Percentiles rank a stretch among this genome's conserved stretches.
These are phyloP conservation scores for Aureobasidium namibiae DNA, from an alignment of 2,329 filamentous ascomycete genomes.

Conservation along the genomic window DNA sequence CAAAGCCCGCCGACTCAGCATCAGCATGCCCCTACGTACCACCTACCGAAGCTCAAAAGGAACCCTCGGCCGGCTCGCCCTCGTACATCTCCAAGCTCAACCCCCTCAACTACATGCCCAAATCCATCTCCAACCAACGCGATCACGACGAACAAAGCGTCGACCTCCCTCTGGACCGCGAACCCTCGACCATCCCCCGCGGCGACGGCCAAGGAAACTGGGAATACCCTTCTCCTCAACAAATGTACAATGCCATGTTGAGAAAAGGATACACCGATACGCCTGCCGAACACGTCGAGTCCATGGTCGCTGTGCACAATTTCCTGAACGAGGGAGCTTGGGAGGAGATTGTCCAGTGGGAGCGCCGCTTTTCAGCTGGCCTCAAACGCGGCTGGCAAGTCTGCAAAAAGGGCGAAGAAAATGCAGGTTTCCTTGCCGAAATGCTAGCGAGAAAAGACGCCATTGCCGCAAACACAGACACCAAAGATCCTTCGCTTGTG, in stretches of 20 bases:
- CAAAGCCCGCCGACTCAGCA: conserved; percentile 19
- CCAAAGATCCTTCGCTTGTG: conserved; percentile 60
- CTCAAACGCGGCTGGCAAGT: conserved; percentile 43
- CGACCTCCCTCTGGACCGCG: conserved; percentile 68
- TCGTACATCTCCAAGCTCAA: conserved; percentile 60
- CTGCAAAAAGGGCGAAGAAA: conserved; percentile 27
- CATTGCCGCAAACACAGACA: conserved; percentile 21
- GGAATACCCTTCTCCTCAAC: conserved; percentile 97
- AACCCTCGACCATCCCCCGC: conserved; percentile 84
- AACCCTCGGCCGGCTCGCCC: conserved; percentile 27
- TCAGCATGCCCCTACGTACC: conserved; percentile 46
- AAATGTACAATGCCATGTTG: conserved; percentile 98
- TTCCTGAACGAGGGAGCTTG: conserved; percentile 97
- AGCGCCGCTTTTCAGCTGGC: conserved; percentile 72
- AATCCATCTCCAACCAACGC: conserved; percentile 70
- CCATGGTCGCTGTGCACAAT: conserved; percentile 97
- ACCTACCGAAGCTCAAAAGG: conserved; percentile 24
- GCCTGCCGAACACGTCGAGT: conserved; percentile 83
- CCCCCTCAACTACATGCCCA: conserved; percentile 93
- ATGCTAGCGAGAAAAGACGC: conserved; percentile 20
- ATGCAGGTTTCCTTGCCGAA: conserved; percentile 19
- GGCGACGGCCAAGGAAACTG: conserved; percentile 69
- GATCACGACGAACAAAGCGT: conserved; percentile 61
- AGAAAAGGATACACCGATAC: conserved; percentile 95
- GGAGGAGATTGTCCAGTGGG: conserved; percentile 91